A percentile compares a stretch with the other conserved stretches of the same genome.
Conservation (phyloP, 176 grass and related monocot genomes). For the Tillandsia leiboldiana region DNA sequence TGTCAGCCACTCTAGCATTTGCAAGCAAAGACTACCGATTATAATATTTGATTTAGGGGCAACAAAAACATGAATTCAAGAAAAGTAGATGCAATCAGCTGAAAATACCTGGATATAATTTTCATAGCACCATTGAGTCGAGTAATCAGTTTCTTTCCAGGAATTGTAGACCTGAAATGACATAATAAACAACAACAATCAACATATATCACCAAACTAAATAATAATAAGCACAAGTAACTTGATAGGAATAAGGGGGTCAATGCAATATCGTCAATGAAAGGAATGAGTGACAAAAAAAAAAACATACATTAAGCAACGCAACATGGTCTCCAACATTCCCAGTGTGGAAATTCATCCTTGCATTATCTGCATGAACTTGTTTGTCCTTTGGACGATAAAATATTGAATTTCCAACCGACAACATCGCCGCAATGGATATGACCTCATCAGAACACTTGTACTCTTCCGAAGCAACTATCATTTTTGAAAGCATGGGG, state of each 20-base stretch:
- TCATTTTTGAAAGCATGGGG: slow-evolving; percentile 88
- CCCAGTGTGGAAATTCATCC: slow-evolving; percentile 78
- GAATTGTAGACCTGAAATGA: slow-evolving; percentile 71
- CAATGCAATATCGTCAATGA: slow-evolving; percentile 6
- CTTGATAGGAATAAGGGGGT: neutral
- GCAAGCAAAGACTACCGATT: neutral
- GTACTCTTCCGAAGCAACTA: slow-evolving; percentile 82
- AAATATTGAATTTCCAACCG: slow-evolving; percentile 85
- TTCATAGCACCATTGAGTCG: slow-evolving; percentile 93
- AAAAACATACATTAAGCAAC: slow-evolving; percentile 59
- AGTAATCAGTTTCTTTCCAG: slow-evolving; percentile 89
- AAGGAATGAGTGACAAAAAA: neutral
- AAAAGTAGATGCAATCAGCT: neutral
- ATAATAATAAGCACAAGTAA: no score
- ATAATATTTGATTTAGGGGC: neutral
- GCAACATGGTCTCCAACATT: slow-evolving; percentile 92
- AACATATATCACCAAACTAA: no score
- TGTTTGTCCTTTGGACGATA: slow-evolving; percentile 97
- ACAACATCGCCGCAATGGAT: slow-evolving; percentile 72
- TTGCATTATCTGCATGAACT: slow-evolving; percentile 91
- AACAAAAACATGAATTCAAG: no score
- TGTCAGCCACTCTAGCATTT: neutral
- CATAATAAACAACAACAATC: slow-evolving; percentile 7
- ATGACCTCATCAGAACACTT: slow-evolving; percentile 88
- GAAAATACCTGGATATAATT: slow-evolving; percentile 82